Evolutionary conservation across 805 yeast species (phyloP).

Genomic region (Myxozyma sirexii): DNA sequence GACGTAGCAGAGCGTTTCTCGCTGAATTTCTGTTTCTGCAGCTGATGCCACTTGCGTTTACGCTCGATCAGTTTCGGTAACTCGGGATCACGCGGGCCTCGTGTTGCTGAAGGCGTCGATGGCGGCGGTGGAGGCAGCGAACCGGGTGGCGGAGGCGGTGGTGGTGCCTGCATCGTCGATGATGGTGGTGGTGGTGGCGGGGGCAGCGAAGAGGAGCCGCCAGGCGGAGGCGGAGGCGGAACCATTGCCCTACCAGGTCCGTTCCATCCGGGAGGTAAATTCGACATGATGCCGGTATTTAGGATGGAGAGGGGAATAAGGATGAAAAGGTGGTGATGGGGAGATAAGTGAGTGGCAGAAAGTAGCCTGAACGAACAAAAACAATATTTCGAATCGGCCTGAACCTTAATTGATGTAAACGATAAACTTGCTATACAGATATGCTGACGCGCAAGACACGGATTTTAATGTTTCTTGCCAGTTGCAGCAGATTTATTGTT

Average conservation of each 20-base stretch:
- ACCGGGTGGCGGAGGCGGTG: slow-evolving; percentile 34
- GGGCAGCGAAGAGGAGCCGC: slow-evolving; percentile 26
- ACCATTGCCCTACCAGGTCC: slow-evolving; percentile 18
- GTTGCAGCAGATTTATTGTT: no score
- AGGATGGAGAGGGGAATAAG: background rate
- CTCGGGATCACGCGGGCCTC: slow-evolving; percentile 28
- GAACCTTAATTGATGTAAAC: background rate
- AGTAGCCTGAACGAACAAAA: background rate
- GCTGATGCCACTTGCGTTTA: slow-evolving; percentile 61
- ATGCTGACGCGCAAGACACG: no score
- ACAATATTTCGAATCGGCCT: background rate
- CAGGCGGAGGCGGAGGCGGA: slow-evolving; percentile 23
- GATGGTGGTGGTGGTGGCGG: slow-evolving; percentile 44
- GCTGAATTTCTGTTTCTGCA: slow-evolving; percentile 62
- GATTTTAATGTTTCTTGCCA: no score
- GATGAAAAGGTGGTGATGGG: background rate
- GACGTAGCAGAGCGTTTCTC: slow-evolving; percentile 48
- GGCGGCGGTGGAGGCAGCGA: slow-evolving; percentile 32
- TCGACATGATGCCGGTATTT: slow-evolving; percentile 12
- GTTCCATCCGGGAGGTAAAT: slow-evolving; percentile 28
- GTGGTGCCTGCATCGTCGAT: slow-evolving; percentile 31
- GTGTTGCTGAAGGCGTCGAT: slow-evolving; percentile 38
- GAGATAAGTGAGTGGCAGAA: background rate
- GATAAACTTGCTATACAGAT: no score
- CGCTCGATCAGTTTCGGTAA: slow-evolving; percentile 47